phyloP scores from a whole-genome alignment of 2,329 filamentous ascomycete genomes.

The Trichophyton schoenleinii region DNA sequence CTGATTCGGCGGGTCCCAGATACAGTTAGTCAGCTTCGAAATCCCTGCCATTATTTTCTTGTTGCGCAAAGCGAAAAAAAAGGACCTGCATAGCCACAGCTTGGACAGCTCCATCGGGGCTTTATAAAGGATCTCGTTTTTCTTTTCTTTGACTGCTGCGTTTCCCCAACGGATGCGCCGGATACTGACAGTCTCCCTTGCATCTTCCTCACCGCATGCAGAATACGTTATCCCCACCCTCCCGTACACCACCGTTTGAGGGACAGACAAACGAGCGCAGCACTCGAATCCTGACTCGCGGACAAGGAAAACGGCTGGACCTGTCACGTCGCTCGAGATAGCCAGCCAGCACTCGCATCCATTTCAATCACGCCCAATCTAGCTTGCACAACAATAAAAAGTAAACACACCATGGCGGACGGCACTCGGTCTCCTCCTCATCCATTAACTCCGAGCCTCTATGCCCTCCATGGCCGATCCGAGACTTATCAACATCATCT shows the following conservation, averaged over 20 bases:
- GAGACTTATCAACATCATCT: not conserved
- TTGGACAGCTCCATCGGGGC: not conserved
- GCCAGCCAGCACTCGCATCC: not conserved
- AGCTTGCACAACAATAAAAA: not conserved
- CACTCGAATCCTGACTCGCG: not conserved
- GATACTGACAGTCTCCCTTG: not conserved
- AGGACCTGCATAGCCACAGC: not conserved
- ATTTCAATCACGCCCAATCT: not conserved
- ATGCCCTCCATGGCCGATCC: constrained; percentile 2
- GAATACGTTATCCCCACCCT: not conserved
- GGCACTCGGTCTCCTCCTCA: not conserved
- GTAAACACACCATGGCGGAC: not conserved
- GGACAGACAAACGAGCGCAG: not conserved
- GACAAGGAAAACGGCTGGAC: not conserved
- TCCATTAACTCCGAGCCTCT: not conserved
- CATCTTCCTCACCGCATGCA: not conserved
- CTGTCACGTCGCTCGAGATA: not conserved
- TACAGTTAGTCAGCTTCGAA: not conserved
- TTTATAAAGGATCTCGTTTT: not conserved
- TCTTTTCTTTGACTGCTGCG: not conserved
- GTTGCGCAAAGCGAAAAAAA: not conserved
- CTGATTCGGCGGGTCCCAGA: not conserved
- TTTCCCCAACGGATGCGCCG: not conserved
- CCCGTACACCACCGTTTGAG: not conserved
- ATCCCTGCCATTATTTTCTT: not conserved